Conservation (phyloP, 768 basidiomycete genomes). For the Macrolepiota dolichaula region DNA sequence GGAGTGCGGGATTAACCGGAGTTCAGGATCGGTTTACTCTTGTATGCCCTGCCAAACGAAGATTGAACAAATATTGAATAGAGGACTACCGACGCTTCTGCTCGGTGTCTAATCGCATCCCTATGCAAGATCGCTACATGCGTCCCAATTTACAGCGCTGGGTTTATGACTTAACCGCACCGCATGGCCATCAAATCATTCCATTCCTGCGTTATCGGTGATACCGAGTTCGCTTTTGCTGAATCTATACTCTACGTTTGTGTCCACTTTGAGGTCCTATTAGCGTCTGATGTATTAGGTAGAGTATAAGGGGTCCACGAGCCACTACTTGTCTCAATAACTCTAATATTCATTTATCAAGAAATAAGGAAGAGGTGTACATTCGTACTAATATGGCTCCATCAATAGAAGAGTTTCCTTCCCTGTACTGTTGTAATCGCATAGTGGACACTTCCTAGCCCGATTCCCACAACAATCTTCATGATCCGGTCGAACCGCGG, state of each 20-base stretch:
- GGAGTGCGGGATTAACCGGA: neutral
- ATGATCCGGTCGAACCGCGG: too few species aligned
- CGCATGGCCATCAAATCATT: neutral
- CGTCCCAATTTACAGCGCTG: neutral
- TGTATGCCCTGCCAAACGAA: conserved; percentile 1
- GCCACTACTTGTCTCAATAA: too few species aligned
- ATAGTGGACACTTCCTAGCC: neutral
- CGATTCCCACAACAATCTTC: too few species aligned
- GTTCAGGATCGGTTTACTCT: neutral
- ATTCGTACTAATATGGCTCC: neutral
- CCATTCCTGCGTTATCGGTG: neutral
- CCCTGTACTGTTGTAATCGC: neutral
- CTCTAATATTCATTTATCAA: too few species aligned
- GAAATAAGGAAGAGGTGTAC: too few species aligned
- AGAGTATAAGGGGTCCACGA: too few species aligned
- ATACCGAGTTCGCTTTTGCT: neutral
- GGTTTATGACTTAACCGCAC: neutral
- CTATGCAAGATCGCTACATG: neutral
- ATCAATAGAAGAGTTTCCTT: neutral
- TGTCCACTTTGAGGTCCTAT: too few species aligned
- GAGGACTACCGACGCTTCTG: neutral
- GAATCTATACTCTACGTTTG: too few species aligned
- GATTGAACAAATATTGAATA: neutral
- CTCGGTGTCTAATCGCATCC: neutral
- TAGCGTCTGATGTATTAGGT: too few species aligned